phyloP scores from a whole-genome alignment of 495 filamentous ascomycete species.

The Annulohypoxylon maeteangense region DNA sequence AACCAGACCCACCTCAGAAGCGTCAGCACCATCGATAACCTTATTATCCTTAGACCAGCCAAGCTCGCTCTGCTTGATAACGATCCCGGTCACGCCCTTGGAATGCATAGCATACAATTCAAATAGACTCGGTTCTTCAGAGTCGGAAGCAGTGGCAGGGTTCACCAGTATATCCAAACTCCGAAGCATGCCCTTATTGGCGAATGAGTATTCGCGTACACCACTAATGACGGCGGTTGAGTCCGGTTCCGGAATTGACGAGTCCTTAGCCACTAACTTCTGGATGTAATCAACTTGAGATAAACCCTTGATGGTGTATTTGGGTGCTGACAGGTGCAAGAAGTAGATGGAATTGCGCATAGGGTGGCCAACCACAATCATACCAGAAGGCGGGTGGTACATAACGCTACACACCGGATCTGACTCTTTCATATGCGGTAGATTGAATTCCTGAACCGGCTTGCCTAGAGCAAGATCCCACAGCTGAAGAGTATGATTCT shows the following conservation, averaged over 20 bases:
- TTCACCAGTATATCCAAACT: slow-evolving; percentile 86
- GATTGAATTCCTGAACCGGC: slow-evolving; percentile 94
- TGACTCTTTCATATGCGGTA: slow-evolving; percentile 95
- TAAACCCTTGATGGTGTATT: slow-evolving; percentile 81
- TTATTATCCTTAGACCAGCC: slow-evolving; percentile 91
- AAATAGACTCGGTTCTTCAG: slow-evolving; percentile 73
- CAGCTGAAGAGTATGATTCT: slow-evolving; percentile 97
- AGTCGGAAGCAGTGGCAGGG: slow-evolving; percentile 62
- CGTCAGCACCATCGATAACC: slow-evolving; percentile 79
- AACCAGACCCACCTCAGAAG: slow-evolving; percentile 69
- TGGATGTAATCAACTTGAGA: slow-evolving; percentile 88
- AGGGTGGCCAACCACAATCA: slow-evolving; percentile 94
- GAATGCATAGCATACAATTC: slow-evolving; percentile 98
- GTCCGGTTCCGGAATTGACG: slow-evolving; percentile 80
- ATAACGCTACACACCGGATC: slow-evolving; percentile 96
- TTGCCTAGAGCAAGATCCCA: slow-evolving; percentile 98
- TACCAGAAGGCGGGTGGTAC: slow-evolving; percentile 88
- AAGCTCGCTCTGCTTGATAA: slow-evolving; percentile 85
- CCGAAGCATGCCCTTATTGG: slow-evolving; percentile 84
- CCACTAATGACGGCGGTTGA: slow-evolving; percentile 97
- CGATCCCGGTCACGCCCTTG: slow-evolving; percentile 87
- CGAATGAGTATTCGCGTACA: slow-evolving; percentile 91
- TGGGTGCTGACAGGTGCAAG: slow-evolving; percentile 90
- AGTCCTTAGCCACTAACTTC: slow-evolving; percentile 76
- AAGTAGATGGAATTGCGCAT: slow-evolving; percentile 98